Percentiles rank a stretch among this genome's conserved stretches.
phyloP scores from a whole-genome alignment of 371 early-diverging fungal genomes.

The Apophysomyces ossiformis region DNA sequence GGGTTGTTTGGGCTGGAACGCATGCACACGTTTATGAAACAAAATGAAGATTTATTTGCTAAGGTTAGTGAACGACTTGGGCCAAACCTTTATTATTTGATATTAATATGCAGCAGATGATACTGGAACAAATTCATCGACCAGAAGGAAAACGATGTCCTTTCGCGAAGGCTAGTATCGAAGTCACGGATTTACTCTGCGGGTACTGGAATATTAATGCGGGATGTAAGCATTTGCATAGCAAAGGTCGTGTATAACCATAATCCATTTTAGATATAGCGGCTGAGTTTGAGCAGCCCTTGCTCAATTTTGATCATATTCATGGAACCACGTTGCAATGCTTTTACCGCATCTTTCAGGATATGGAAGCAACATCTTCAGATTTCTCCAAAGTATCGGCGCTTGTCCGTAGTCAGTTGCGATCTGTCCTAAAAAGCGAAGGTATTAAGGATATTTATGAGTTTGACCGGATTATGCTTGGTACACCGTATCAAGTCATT shows the following conservation, averaged over 20 bases:
- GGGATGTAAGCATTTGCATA: constrained; percentile 53
- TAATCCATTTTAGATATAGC: constrained; percentile 36
- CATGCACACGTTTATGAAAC: constrained; percentile 61
- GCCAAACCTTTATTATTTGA: neutral
- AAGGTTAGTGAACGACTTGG: constrained; percentile 37
- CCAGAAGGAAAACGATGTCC: constrained; percentile 67
- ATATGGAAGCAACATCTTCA: constrained; percentile 67
- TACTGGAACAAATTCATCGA: constrained; percentile 63
- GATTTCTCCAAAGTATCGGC: constrained; percentile 69
- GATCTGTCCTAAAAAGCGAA: constrained; percentile 47
- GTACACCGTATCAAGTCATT: constrained; percentile 66
- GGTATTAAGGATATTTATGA: constrained; percentile 45
- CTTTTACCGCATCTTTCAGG: constrained; percentile 67
- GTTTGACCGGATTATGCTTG: constrained; percentile 69
- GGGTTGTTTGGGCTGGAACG: constrained; percentile 71
- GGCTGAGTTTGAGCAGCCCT: constrained; percentile 67
- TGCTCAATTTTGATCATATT: constrained; percentile 65
- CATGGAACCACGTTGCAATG: constrained; percentile 61
- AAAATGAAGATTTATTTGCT: constrained; percentile 51
- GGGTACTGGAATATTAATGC: constrained; percentile 76
- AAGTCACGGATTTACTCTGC: constrained; percentile 70
- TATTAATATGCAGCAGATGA: constrained; percentile 34
- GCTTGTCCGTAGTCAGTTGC: constrained; percentile 57
- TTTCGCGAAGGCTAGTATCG: constrained; percentile 68
- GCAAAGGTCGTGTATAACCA: neutral